Conservation (phyloP, 2,329 filamentous ascomycete genomes). For the Xylariaceae sp. region DNA sequence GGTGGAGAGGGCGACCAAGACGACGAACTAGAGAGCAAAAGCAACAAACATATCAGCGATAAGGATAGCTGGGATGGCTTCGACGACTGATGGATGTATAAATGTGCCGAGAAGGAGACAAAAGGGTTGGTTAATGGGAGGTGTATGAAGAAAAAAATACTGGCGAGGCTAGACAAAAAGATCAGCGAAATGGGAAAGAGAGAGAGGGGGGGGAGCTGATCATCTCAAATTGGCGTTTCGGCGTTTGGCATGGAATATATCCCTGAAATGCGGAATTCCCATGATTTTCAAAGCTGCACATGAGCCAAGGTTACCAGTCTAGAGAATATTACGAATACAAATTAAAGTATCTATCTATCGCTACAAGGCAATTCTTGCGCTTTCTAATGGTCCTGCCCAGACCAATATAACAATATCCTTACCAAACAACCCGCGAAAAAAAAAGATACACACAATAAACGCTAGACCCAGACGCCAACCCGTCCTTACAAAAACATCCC, state of each 20-base stretch:
- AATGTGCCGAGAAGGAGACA: not conserved
- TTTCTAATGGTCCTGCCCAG: no score
- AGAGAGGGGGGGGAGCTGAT: no score
- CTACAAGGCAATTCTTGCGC: no score
- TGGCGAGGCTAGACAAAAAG: not conserved
- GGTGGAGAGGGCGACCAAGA: slow-evolving; percentile 30
- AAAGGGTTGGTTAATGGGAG: no score
- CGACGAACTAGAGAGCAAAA: slow-evolving; percentile 28
- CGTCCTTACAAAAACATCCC: not conserved
- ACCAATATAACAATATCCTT: no score
- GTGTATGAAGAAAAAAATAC: no score
- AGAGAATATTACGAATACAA: no score
- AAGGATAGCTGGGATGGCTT: slow-evolving; percentile 65
- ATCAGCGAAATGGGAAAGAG: no score
- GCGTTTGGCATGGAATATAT: slow-evolving; percentile 21
- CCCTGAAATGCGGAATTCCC: slow-evolving; percentile 13
- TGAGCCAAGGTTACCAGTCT: not conserved
- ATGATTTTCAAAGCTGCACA: slow-evolving; percentile 1
- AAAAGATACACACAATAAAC: not conserved
- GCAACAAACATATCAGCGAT: slow-evolving; percentile 32
- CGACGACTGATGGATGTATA: slow-evolving; percentile 51
- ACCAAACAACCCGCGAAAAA: no score
- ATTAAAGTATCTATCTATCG: no score
- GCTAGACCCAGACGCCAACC: not conserved
- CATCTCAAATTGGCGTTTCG: slow-evolving; percentile 15